These are phyloP conservation scores for Candida quercuum DNA, from an alignment of 805 yeast genomes.

Conservation along the genomic window DNA sequence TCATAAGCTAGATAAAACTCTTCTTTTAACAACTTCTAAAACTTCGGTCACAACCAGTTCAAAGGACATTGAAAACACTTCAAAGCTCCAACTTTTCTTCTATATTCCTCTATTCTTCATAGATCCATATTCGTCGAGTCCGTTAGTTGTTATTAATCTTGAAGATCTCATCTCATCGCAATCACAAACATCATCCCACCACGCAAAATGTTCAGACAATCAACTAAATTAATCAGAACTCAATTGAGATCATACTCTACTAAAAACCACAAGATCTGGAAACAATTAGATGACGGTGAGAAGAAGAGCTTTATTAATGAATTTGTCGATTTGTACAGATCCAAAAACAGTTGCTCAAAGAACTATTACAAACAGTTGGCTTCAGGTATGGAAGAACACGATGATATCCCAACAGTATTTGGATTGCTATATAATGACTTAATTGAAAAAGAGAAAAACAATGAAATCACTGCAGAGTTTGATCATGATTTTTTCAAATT, in stretches of 20 bases:
- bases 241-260: not conserved
- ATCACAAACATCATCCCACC: not conserved
- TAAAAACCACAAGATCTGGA: slow-evolving; percentile 20
- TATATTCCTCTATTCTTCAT: too few relatives aligned
- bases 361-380: slow-evolving; percentile 31
- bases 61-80: too few relatives aligned
- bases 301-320: slow-evolving; percentile 25
- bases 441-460: slow-evolving; percentile 13
- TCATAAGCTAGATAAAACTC: too few relatives aligned
- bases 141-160: too few relatives aligned
- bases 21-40: too few relatives aligned
- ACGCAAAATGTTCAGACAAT: not conserved
- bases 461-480: slow-evolving; percentile 20
- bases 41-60: too few relatives aligned
- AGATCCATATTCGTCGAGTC: too few relatives aligned
- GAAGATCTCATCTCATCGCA: too few relatives aligned
- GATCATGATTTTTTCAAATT: slow-evolving; percentile 20
- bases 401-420: slow-evolving; percentile 32
- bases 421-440: slow-evolving; percentile 33
- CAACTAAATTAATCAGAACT: not conserved
- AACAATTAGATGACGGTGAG: slow-evolving; percentile 19
- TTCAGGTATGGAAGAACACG: slow-evolving; percentile 31
- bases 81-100: too few relatives aligned
- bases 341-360: slow-evolving; percentile 29
- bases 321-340: slow-evolving; percentile 26